phyloP scores from a whole-genome alignment of 2,329 filamentous ascomycete species.

The Alternaria incomplexa region DNA sequence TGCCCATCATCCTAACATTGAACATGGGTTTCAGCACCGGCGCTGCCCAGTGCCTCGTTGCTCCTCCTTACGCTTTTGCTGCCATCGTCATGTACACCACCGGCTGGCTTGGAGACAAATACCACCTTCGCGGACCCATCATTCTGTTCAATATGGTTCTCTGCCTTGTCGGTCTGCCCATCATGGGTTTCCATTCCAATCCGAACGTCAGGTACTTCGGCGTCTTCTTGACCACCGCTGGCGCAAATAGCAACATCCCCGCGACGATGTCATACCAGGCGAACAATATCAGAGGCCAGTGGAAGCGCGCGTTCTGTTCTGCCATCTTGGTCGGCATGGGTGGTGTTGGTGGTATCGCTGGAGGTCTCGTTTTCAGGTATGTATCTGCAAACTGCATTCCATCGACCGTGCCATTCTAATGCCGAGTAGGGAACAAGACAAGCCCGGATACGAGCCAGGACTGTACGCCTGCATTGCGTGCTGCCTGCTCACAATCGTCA shows the following conservation, averaged over 20 bases:
- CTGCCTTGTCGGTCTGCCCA: conserved; percentile 70
- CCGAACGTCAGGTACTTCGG: conserved; percentile 71
- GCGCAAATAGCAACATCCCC: conserved; percentile 79
- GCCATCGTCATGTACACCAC: conserved; percentile 56
- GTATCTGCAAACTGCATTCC: background rate
- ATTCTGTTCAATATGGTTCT: conserved; percentile 56
- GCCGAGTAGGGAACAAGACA: conserved; percentile 38
- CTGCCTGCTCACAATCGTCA: conserved; percentile 44
- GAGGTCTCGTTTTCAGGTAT: conserved; percentile 70
- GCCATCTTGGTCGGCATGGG: conserved; percentile 78
- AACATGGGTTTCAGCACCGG: conserved; percentile 70
- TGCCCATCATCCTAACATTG: conserved; percentile 72
- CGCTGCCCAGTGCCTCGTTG: conserved; percentile 71
- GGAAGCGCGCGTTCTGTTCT: conserved; percentile 82
- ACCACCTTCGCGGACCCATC: conserved; percentile 62
- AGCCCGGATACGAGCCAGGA: conserved; percentile 44
- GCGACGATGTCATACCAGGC: conserved; percentile 79
- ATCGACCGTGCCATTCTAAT: background rate
- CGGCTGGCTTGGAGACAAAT: conserved; percentile 71
- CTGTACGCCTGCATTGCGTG: conserved; percentile 50
- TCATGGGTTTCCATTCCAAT: conserved; percentile 71
- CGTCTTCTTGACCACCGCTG: conserved; percentile 76
- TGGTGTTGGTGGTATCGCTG: conserved; percentile 79
- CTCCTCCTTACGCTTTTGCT: conserved; percentile 51
- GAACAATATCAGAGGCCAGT: conserved; percentile 87